These are phyloP conservation scores for Colletotrichum chlorophyti DNA, from an alignment of 2,329 filamentous ascomycete species.

Conservation along the genomic window DNA sequence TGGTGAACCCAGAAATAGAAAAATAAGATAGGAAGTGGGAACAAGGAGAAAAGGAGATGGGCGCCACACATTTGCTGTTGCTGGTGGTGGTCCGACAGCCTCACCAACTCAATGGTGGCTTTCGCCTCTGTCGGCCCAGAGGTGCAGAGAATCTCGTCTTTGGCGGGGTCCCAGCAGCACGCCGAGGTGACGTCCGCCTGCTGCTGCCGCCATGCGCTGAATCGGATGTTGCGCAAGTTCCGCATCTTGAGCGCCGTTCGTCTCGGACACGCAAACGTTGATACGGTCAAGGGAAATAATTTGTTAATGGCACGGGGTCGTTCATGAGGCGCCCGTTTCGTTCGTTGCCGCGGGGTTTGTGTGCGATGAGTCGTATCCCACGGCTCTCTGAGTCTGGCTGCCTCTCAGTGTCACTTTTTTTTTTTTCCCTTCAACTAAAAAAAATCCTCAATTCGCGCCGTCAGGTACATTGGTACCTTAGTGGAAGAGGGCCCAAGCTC, in stretches of 20 bases:
- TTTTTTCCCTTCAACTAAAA: not conserved
- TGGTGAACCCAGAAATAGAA: not conserved
- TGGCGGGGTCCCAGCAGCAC: slow-evolving; percentile 83
- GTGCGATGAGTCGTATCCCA: slow-evolving; percentile 19
- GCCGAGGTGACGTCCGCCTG: slow-evolving; percentile 61
- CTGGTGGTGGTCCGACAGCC: slow-evolving; percentile 53
- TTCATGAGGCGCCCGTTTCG: not conserved
- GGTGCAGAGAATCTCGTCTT: slow-evolving; percentile 80
- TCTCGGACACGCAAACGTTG: not conserved
- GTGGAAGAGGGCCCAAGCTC: slow-evolving; percentile 22
- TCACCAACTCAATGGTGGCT: slow-evolving; percentile 75
- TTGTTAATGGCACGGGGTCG: not conserved
- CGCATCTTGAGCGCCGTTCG: slow-evolving; percentile 67
- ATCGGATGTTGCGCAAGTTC: slow-evolving; percentile 82
- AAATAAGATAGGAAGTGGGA: not conserved
- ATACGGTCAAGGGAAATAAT: not conserved
- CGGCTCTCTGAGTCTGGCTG: not conserved
- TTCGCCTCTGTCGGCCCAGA: slow-evolving; percentile 79
- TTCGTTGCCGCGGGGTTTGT: slow-evolving; percentile 2
- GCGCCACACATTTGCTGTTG: slow-evolving; percentile 45
- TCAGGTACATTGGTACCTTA: slow-evolving; percentile 15
- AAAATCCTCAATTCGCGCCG: slow-evolving; percentile 8
- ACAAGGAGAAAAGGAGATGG: slow-evolving; percentile 3
- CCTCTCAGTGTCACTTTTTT: slow-evolving; percentile 7
- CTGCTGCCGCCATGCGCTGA: slow-evolving; percentile 66